phyloP scores from a whole-genome alignment of 2,329 filamentous ascomycete genomes.

The Rutstroemia sydowiana region DNA sequence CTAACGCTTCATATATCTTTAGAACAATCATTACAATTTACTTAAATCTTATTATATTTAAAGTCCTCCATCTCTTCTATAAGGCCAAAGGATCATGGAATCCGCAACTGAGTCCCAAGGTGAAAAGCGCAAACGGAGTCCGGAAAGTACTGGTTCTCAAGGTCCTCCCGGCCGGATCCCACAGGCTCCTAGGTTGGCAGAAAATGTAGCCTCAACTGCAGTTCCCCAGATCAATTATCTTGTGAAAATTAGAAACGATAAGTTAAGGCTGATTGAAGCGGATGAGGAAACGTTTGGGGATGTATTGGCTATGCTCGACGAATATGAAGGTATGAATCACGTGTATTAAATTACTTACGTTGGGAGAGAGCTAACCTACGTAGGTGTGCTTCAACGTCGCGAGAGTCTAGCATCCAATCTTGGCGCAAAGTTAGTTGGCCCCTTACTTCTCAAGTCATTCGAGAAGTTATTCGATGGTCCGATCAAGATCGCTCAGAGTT shows the following conservation, averaged over 20 bases:
- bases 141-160: conserved; percentile 12
- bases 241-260: conserved; percentile 37
- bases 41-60: background rate
- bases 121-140: conserved; percentile 25
- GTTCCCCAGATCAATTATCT: conserved; percentile 46
- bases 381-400: conserved; percentile 71
- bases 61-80: background rate
- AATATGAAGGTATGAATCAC: conserved; percentile 58
- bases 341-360: conserved; percentile 1
- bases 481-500: conserved; percentile 43
- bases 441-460: conserved; percentile 77
- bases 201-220: conserved; percentile 3
- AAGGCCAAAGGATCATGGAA: background rate
- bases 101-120: background rate
- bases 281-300: conserved; percentile 63
- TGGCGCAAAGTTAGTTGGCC: conserved; percentile 73
- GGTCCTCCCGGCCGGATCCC: conserved; percentile 30
- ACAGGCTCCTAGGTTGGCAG: conserved; percentile 11
- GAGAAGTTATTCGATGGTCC: conserved; percentile 80
- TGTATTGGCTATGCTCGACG: conserved; percentile 63
- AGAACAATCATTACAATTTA: background rate
- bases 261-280: conserved; percentile 44
- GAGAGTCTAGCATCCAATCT: conserved; percentile 83
- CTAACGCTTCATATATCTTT: background rate
- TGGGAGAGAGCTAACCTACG: conserved; percentile 17